Percentiles rank a stretch among this genome's conserved stretches.
phyloP scores from a whole-genome alignment of 352 stramenopile genomes.

The Phytophthora idaei region DNA sequence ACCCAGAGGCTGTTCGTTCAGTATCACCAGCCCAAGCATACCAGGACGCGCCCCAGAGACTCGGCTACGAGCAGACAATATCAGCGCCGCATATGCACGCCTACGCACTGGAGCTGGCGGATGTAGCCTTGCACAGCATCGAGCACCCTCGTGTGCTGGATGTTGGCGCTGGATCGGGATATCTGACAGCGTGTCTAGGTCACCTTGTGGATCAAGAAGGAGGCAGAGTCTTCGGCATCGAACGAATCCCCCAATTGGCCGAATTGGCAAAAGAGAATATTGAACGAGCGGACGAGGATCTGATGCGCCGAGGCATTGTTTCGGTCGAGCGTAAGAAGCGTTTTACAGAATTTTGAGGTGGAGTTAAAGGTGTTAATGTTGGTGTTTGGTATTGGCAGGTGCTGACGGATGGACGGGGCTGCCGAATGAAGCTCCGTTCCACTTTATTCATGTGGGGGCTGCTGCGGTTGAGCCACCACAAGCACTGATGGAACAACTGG shows the following conservation, averaged over 20 bases:
- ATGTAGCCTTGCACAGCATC: slow-evolving; percentile 51
- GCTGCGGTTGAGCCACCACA: slow-evolving; percentile 89
- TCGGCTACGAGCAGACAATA: slow-evolving; percentile 89
- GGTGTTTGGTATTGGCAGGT: slow-evolving; percentile 23
- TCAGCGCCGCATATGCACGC: slow-evolving; percentile 94
- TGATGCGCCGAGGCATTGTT: slow-evolving; percentile 69
- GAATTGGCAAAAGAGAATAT: slow-evolving; percentile 88
- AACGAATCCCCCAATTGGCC: slow-evolving; percentile 89
- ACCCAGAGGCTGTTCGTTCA: background rate
- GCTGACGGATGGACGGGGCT: slow-evolving; percentile 94
- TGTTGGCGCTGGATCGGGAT: slow-evolving; percentile 95
- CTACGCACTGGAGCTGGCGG: slow-evolving; percentile 76
- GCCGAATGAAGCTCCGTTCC: slow-evolving; percentile 89
- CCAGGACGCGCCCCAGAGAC: slow-evolving; percentile 80
- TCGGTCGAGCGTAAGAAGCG: slow-evolving; percentile 48
- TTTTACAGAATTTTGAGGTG: background rate
- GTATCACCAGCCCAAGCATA: slow-evolving; percentile 61
- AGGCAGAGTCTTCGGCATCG: slow-evolving; percentile 89
- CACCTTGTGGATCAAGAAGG: slow-evolving; percentile 64
- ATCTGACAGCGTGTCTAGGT: slow-evolving; percentile 94
- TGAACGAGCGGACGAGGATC: slow-evolving; percentile 71
- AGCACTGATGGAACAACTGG: slow-evolving; percentile 88
- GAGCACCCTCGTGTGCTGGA: slow-evolving; percentile 87
- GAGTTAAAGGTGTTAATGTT: background rate
- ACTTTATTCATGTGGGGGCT: slow-evolving; percentile 98